phyloP scores from a whole-genome alignment of 2,329 filamentous ascomycete species.

The Colletotrichum plurivorum region DNA sequence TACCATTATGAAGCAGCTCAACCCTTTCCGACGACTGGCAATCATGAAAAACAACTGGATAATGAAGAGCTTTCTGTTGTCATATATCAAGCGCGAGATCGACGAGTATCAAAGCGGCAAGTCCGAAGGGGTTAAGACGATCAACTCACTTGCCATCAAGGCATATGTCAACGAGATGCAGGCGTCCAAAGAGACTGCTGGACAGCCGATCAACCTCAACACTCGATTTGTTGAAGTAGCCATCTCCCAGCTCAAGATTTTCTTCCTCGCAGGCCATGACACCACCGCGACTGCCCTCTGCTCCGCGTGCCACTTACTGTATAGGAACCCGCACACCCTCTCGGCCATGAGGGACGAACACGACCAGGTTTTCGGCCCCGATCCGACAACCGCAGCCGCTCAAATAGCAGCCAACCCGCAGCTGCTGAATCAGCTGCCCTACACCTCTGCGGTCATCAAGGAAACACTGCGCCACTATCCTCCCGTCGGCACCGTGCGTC shows the following conservation, averaged over 20 bases:
- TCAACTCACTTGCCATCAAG: conserved; percentile 46
- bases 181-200: background rate
- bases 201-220: conserved; percentile 2
- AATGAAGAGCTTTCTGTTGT: conserved; percentile 1
- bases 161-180: conserved; percentile 8
- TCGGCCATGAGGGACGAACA: conserved; percentile 48
- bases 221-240: conserved; percentile 29
- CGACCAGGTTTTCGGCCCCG: conserved; percentile 60
- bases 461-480: conserved; percentile 68
- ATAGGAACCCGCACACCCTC: conserved; percentile 43
- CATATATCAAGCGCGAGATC: background rate
- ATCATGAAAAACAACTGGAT: conserved; percentile 17
- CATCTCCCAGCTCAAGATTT: conserved; percentile 48
- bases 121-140: conserved; percentile 26
- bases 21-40: conserved; percentile 8
- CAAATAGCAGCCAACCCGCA: conserved; percentile 58
- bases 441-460: conserved; percentile 66
- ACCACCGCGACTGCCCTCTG: conserved; percentile 48
- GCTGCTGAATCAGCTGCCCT: conserved; percentile 64
- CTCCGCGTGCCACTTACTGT: conserved; percentile 44
- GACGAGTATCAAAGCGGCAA: background rate
- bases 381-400: conserved; percentile 52
- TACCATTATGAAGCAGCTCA: background rate
- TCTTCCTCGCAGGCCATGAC: conserved; percentile 51
- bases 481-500: conserved; percentile 59